Conservation (phyloP, 192 early-diverging fungal genomes). For the Coemansia sp. region DNA sequence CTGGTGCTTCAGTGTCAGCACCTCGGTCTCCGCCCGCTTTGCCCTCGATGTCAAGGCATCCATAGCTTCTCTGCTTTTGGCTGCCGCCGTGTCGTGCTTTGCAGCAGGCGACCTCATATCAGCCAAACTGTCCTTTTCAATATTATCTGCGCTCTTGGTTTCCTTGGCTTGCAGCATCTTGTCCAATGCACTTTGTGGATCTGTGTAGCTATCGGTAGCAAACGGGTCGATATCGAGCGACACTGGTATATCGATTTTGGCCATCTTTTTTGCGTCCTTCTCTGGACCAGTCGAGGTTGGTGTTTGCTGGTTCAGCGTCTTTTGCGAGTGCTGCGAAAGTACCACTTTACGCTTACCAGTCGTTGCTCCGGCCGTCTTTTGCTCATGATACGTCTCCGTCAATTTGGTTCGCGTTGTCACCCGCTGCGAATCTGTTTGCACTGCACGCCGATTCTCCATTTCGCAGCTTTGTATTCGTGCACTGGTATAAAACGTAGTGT, state of each 20-base stretch:
- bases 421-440: conserved; percentile 22
- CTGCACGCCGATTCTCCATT: conserved; percentile 37
- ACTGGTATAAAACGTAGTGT: background rate
- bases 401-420: conserved; percentile 25
- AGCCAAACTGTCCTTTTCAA: background rate
- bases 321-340: conserved; percentile 35
- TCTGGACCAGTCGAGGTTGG: conserved; percentile 6
- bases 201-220: conserved; percentile 17
- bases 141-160: background rate
- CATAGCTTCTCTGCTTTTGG: background rate
- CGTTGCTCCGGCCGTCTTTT: conserved; percentile 19
- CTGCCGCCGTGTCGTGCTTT: background rate
- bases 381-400: conserved; percentile 34
- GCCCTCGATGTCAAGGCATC: background rate
- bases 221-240: conserved; percentile 50
- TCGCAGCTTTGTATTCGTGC: background rate
- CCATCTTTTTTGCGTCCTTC: conserved; percentile 37
- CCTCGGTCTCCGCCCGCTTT: conserved; percentile 32
- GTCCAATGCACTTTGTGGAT: conserved; percentile 37
- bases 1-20: conserved; percentile 43
- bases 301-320: conserved; percentile 27
- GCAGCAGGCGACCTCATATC: conserved; percentile 6
- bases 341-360: conserved; percentile 33
- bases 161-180: conserved; percentile 39
- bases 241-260: conserved; percentile 45